Evolutionary conservation across 192 early-diverging fungal species (phyloP), one percentile per base, ranked within the genome.

Genomic region (Chytriomyces sp.): DNA sequence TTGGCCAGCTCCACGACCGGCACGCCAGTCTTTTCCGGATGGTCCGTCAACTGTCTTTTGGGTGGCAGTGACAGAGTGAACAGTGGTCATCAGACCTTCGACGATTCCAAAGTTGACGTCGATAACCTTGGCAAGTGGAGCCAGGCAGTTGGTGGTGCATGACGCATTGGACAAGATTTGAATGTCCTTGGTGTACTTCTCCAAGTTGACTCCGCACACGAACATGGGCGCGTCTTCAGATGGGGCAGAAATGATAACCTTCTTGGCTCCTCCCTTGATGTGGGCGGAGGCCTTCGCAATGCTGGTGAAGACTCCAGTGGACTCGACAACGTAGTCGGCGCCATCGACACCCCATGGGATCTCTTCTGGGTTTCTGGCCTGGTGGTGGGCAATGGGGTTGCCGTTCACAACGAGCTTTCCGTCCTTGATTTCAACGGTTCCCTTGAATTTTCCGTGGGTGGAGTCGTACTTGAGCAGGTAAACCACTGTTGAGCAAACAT

Each of bases 1-100:
- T 65, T 94, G 93, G 84, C 88, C 84, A 60, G 97, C 97, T 82
- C 95, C 94, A 88, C 97, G 96, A 77, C 97, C 96, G 65, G 91
- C 93, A 79, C 97, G 92, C 95, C 96, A 97, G 92, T 97, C 96
- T 89, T 95, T 95, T 82, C 90, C 91, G 46, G 96, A 97, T 60
- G 96, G 96, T 73, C 94, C 93, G 86, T 99, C 97, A 74, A 99
- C 97, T 63, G 96, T 98, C 94, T 99, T 99, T 85, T 99, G 97
- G 82, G 97, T 98, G 82, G 97, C 96, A 77, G 97, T 99, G 83
- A 91, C 92, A 79, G 97, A 94, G 87, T 99, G 97, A 81, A 95
- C 93, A 69, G 97, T 99, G 84, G 94, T 97, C 97, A 99, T 99
- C 67, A 99, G 87, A 81, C 92, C 97, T 88, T 98, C 96, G 64